A percentile compares a stretch with the other conserved stretches of the same genome.
Conservation (phyloP, 192 early-diverging fungal species). For the Backusella psychrophila region DNA sequence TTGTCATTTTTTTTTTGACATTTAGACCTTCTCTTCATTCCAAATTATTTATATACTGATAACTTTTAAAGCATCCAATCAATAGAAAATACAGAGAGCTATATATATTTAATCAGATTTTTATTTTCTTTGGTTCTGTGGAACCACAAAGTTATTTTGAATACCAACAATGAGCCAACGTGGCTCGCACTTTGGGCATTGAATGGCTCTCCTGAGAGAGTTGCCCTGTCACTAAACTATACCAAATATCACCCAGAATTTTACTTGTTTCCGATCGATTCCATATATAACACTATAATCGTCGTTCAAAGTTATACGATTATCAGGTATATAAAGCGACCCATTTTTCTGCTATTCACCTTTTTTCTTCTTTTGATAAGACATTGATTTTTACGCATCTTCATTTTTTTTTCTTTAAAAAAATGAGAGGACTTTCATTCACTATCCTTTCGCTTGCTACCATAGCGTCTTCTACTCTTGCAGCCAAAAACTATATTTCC, state of each 20-base stretch:
- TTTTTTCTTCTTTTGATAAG: not conserved
- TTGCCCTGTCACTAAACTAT: not conserved
- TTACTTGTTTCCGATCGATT: not conserved
- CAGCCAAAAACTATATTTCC: not conserved
- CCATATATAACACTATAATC: not conserved
- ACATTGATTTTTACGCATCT: not conserved
- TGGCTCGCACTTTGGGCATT: not conserved
- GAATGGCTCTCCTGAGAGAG: not conserved
- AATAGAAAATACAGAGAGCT: not conserved
- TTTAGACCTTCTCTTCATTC: no score
- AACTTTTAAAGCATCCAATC: not conserved
- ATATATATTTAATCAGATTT: slow-evolving; percentile 3
- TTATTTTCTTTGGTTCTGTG: not conserved
- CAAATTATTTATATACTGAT: no score
- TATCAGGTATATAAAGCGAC: not conserved
- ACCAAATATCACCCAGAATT: not conserved
- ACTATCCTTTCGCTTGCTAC: slow-evolving; percentile 14
- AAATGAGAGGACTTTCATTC: slow-evolving; percentile 10
- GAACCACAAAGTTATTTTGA: not conserved
- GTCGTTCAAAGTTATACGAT: not conserved
- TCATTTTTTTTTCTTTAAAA: not conserved
- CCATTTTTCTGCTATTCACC: not conserved
- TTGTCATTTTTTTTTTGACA: not conserved
- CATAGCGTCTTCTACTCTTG: slow-evolving; percentile 1
- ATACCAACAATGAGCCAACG: not conserved